Evolutionary conservation across 1,284 basidiomycete species (phyloP).

Genomic region (Singerocomus rubriflavus): DNA sequence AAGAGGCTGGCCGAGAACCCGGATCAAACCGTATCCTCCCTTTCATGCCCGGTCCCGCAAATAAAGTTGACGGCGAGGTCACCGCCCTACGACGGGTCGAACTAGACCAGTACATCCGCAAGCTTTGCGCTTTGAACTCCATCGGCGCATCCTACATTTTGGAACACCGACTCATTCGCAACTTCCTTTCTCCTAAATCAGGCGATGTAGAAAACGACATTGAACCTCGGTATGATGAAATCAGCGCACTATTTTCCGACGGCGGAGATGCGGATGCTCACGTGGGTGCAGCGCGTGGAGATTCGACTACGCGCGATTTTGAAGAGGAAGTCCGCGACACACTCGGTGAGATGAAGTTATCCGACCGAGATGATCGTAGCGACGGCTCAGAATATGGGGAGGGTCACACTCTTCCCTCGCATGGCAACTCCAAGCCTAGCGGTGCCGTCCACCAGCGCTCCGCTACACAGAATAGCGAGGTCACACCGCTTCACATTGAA

Average conservation of each 20-base stretch:
- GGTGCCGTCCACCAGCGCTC: conserved; percentile 45
- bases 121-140: conserved; percentile 67
- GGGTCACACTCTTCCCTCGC: conserved; percentile 43
- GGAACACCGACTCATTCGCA: conserved; percentile 76
- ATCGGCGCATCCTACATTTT: conserved; percentile 78
- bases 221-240: conserved; percentile 54
- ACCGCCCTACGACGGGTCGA: conserved; percentile 82
- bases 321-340: conserved; percentile 45
- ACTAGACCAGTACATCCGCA: conserved; percentile 84
- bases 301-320: conserved; percentile 33
- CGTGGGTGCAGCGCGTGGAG: conserved; percentile 26
- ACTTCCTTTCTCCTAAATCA: conserved; percentile 83
- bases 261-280: conserved; percentile 31
- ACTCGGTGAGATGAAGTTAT: conserved; percentile 45
- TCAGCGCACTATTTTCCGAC: conserved; percentile 51
- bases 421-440: conserved; percentile 8
- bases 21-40: conserved; percentile 77
- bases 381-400: conserved; percentile 63
- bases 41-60: conserved; percentile 92
- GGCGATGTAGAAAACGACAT: conserved; percentile 80
- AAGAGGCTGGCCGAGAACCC: conserved; percentile 79
- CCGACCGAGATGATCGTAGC: conserved; percentile 41
- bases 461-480: conserved; percentile 38
- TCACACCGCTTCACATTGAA: conserved; percentile 26
- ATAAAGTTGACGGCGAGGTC: conserved; percentile 81